phyloP scores from a whole-genome alignment of 352 stramenopile species.

The Phytophthora pluvialis region DNA sequence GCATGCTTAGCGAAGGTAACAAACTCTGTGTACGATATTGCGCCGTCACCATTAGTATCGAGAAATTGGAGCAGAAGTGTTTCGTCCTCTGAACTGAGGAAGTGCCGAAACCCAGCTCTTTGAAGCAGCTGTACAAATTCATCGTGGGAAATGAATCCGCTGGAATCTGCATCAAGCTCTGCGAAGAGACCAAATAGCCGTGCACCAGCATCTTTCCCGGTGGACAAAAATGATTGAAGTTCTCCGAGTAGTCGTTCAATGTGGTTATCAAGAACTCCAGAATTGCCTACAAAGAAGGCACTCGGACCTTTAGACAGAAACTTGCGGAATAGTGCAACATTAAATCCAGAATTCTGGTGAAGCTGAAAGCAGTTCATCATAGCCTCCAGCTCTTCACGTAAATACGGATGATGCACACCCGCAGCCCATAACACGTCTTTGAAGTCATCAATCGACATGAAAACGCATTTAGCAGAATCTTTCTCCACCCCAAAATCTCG shows the following conservation, averaged over 20 bases:
- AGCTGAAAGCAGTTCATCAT: conserved; percentile 65
- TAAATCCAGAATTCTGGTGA: conserved; percentile 50
- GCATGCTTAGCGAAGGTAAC: conserved; percentile 64
- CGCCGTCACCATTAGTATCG: conserved; percentile 65
- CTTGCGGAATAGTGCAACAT: conserved; percentile 55
- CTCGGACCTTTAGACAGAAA: conserved; percentile 62
- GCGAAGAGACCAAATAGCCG: conserved; percentile 57
- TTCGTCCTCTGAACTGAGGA: conserved; percentile 69
- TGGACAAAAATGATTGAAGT: conserved; percentile 62
- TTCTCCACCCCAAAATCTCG: conserved; percentile 54
- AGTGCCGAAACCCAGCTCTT: conserved; percentile 62
- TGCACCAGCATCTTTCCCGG: conserved; percentile 56
- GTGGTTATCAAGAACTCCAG: conserved; percentile 56
- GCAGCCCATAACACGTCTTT: conserved; percentile 76
- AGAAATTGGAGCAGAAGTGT: conserved; percentile 72
- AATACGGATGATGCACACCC: conserved; percentile 66
- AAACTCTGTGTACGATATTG: conserved; percentile 73
- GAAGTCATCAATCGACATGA: conserved; percentile 64
- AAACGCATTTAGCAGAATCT: conserved; percentile 43
- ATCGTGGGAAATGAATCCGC: conserved; percentile 58
- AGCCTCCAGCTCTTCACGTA: conserved; percentile 68
- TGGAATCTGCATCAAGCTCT: conserved; percentile 61
- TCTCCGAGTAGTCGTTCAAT: conserved; percentile 64
- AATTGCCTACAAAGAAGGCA: conserved; percentile 50
- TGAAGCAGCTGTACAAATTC: conserved; percentile 79